A percentile compares a stretch with the other conserved stretches of the same genome.
Evolutionary conservation across 2,329 filamentous ascomycete species (phyloP).

Genomic region (Botrytis cinerea): DNA sequence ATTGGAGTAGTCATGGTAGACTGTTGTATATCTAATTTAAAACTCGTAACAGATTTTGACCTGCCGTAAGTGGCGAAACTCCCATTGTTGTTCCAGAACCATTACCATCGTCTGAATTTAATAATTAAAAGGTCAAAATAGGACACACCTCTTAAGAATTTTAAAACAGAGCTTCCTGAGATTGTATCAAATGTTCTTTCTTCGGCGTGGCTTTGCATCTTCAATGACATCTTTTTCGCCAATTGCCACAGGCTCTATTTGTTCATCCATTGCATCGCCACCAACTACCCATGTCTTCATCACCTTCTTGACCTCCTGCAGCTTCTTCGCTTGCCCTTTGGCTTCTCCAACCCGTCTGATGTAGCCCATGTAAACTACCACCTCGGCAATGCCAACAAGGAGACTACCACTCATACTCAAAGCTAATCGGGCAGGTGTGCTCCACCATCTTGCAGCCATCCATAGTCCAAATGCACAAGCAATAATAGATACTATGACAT

Average conservation of each 20-base stretch:
- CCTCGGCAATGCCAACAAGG: conserved; percentile 72
- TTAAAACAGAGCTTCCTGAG: not conserved
- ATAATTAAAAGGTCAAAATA: not conserved
- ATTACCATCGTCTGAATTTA: not conserved
- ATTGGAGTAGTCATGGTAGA: not conserved
- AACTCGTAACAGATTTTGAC: conserved; percentile 2
- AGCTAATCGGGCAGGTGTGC: conserved; percentile 66
- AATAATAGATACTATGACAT: conserved; percentile 83
- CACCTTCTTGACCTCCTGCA: conserved; percentile 67
- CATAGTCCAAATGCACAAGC: conserved; percentile 77
- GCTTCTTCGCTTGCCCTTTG: conserved; percentile 60
- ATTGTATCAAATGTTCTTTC: conserved; percentile 19
- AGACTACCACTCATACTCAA: conserved; percentile 70
- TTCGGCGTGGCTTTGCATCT: conserved; percentile 20
- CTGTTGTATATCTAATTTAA: conserved; percentile 13
- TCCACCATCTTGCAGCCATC: conserved; percentile 78
- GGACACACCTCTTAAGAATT: not conserved
- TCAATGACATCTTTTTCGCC: conserved; percentile 10
- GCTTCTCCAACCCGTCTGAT: conserved; percentile 70
- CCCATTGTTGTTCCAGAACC: not conserved
- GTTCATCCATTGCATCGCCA: conserved; percentile 39
- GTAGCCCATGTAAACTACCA: conserved; percentile 75
- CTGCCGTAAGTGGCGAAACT: not conserved
- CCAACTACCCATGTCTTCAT: conserved; percentile 71
- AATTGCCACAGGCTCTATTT: not conserved